Percentiles rank a stretch among this genome's conserved stretches.
Evolutionary conservation across 352 stramenopile species (phyloP).

Genomic region (Aphanomyces astaci): DNA sequence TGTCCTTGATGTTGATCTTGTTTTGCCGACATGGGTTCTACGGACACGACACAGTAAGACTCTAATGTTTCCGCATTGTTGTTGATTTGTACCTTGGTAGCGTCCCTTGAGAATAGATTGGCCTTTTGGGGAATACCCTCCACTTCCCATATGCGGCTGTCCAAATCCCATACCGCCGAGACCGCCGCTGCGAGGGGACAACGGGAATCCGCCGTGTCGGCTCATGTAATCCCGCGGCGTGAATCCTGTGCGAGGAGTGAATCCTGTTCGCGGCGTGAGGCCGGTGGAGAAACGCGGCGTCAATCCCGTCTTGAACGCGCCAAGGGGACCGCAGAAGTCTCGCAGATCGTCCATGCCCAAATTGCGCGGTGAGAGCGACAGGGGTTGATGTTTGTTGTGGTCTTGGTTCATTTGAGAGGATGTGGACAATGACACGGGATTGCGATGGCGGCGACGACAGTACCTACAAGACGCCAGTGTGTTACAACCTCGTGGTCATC

Average conservation of each 20-base stretch:
- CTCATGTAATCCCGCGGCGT: constrained; percentile 46
- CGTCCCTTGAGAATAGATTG: constrained; percentile 1
- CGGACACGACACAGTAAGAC: not conserved
- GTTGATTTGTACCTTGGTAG: constrained; percentile 20
- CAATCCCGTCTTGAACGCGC: constrained; percentile 75
- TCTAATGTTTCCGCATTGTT: not conserved
- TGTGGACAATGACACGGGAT: not conserved
- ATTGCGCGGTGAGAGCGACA: constrained; percentile 64
- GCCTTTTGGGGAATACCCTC: constrained; percentile 9
- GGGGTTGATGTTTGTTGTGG: constrained; percentile 38
- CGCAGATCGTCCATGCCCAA: constrained; percentile 81
- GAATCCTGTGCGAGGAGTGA: constrained; percentile 74
- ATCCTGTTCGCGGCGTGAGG: constrained; percentile 67
- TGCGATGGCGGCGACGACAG: not conserved
- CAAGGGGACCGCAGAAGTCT: constrained; percentile 70
- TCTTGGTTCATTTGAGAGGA: constrained; percentile 7
- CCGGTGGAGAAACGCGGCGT: constrained; percentile 76
- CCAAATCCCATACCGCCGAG: constrained; percentile 12
- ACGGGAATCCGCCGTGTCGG: constrained; percentile 11
- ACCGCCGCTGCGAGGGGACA: not conserved
- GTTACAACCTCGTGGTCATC: not conserved
- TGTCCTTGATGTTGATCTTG: constrained; percentile 36
- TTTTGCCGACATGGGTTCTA: constrained; percentile 29
- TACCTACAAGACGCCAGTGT: not conserved
- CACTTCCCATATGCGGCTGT: constrained; percentile 5